Conservation (phyloP, 352 stramenopile species). For the Globisporangium irregulare region DNA sequence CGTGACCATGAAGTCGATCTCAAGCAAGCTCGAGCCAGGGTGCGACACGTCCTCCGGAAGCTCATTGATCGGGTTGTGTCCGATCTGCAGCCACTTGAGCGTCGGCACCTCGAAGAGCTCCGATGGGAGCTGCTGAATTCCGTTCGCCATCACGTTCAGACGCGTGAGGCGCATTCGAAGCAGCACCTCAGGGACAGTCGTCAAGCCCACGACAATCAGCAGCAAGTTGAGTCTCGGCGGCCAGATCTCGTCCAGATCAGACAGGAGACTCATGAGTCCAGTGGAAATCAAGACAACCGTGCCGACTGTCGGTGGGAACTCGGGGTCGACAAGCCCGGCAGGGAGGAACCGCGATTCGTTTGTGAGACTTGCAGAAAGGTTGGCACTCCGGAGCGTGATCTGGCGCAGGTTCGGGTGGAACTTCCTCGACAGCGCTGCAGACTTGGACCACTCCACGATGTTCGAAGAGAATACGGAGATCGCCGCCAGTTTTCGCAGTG, state of each 20-base stretch:
- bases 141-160: neutral
- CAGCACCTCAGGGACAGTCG: constrained; percentile 1
- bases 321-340: neutral
- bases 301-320: constrained; percentile 8
- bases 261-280: constrained; percentile 4
- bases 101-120: constrained; percentile 10
- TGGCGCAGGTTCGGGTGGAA: constrained; percentile 5
- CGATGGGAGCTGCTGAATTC: neutral
- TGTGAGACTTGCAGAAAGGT: neutral
- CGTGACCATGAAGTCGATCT: constrained; percentile 11
- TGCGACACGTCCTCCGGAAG: neutral
- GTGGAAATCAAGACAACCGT: neutral
- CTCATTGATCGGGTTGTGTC: constrained; percentile 4
- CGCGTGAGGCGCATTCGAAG: neutral
- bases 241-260: constrained; percentile 22
- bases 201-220: neutral
- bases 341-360: constrained; percentile 9
- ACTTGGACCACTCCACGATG: neutral
- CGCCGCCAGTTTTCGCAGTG: neutral
- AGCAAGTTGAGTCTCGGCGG: neutral
- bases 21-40: neutral
- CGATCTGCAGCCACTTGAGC: constrained; percentile 7
- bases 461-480: constrained; percentile 1
- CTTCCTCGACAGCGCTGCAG: neutral
- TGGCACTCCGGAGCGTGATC: neutral